These are phyloP conservation scores for Linnemannia exigua DNA, from an alignment of 192 early-diverging fungal genomes.

Conservation along the genomic window DNA sequence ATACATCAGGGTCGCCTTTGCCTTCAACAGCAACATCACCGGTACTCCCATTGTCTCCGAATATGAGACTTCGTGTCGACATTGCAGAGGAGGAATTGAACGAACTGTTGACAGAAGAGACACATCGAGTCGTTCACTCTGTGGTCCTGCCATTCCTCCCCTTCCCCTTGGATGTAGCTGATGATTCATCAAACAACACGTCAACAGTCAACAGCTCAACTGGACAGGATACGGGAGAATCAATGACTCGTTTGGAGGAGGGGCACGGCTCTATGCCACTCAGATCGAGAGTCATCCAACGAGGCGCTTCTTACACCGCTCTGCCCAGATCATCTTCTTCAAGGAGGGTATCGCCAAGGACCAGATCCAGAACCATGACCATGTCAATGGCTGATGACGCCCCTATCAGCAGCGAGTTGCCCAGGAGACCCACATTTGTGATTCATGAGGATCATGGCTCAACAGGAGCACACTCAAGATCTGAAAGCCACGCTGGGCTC, in stretches of 20 bases:
- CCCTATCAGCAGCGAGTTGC: neutral
- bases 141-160: conserved; percentile 49
- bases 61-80: conserved; percentile 3
- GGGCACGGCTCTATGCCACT: neutral
- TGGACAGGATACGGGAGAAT: neutral
- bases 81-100: conserved; percentile 38
- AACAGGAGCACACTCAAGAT: neutral
- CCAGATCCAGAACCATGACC: conserved; percentile 34
- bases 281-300: neutral
- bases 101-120: conserved; percentile 34
- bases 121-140: conserved; percentile 38
- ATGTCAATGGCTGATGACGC: conserved; percentile 20
- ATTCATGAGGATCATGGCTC: conserved; percentile 17
- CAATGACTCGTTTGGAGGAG: neutral
- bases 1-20: neutral
- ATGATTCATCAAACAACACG: neutral
- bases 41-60: neutral
- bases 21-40: neutral
- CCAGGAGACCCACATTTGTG: conserved; percentile 21
- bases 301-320: conserved; percentile 20
- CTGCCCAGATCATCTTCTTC: conserved; percentile 7
- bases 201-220: neutral
- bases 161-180: conserved; percentile 11
- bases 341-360: conserved; percentile 24
- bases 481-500: neutral